phyloP scores from a whole-genome alignment of 495 filamentous ascomycete species.

The Penicillium paxilli region DNA sequence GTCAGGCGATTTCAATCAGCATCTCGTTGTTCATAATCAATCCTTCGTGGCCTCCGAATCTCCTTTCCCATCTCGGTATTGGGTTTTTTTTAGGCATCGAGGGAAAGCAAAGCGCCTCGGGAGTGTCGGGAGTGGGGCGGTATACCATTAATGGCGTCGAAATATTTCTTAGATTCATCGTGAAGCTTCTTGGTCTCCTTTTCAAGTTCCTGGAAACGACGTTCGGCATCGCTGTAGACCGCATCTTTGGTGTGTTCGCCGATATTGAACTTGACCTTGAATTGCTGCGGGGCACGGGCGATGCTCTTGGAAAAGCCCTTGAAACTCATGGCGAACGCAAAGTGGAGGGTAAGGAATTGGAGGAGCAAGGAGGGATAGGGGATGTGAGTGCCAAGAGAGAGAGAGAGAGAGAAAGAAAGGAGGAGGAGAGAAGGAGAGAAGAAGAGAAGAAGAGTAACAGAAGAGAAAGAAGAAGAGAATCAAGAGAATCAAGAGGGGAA shows the following conservation, averaged over 20 bases:
- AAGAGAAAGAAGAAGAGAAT: neutral
- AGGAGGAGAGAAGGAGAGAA: neutral
- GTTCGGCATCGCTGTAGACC: slow-evolving; percentile 91
- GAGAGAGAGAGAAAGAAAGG: neutral
- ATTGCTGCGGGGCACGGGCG: slow-evolving; percentile 81
- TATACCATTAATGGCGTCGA: slow-evolving; percentile 88
- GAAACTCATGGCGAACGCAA: slow-evolving; percentile 75
- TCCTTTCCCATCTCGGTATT: neutral
- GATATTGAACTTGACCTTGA: slow-evolving; percentile 90
- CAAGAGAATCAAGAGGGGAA: no score
- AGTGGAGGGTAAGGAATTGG: slow-evolving; percentile 13
- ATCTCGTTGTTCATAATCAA: no score
- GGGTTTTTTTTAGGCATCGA: neutral
- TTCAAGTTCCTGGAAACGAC: slow-evolving; percentile 92
- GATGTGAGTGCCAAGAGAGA: neutral
- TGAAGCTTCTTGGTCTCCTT: slow-evolving; percentile 94
- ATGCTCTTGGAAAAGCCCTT: slow-evolving; percentile 92
- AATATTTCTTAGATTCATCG: slow-evolving; percentile 92
- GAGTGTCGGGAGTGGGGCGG: neutral
- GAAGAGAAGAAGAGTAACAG: neutral
- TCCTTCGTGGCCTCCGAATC: no score
- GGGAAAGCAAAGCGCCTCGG: no score
- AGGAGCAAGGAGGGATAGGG: neutral
- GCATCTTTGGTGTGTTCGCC: slow-evolving; percentile 91
- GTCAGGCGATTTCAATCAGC: slow-evolving; percentile 15